Base-by-base conservation (phyloP, 495 filamentous ascomycete genomes). In the Xeromyces bisporus region DNA sequence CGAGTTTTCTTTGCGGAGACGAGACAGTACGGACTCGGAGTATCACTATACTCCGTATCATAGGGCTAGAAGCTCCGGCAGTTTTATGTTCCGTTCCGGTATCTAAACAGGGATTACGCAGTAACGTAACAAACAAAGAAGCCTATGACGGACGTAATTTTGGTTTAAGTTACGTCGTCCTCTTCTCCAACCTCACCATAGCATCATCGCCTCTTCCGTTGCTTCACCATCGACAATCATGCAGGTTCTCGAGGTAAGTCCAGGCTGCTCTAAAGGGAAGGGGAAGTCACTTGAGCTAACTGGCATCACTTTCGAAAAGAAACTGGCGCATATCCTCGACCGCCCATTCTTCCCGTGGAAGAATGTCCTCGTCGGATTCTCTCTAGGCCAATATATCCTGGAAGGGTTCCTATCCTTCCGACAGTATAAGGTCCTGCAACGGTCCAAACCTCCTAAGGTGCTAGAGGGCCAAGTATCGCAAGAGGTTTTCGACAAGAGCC, bases 271-370 rank as follows among this genome's bases (percentile, higher is more conserved):
- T n/a, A n/a, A n/a, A n/a, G n/a, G n/a, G n/a, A n/a, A n/a, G n/a
- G n/a, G 6, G 21, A 23, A 23, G 6, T 6, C 6, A 23, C 21
- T 10, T 10, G 10, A 25, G 25, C 35, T 41, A 29, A 41, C 25
- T 23, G 23, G 28, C 21, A 20, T 26, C 28, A 31, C 28, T 28
- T 39, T 43, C 31, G 24, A 38, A 38, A 50, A 93, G 87, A 77
- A 81, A 62, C 72, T 96, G 35, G 80, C 83, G 42, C 68, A 71
- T 53, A 70, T 75, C 48, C 75, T 96, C 28, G 91, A 97, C 64
- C 73, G 80, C 42, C 87, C 89, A 32, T 61, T 77, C 41, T 89
- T 96, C 60, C 87, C 91, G 32, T 97, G 89, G 89, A 97, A 96
- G 75, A 75, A 69, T 47, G 72, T 97, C 36, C 82, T 97, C 43